Evolutionary conservation across 345 rosid species (phyloP).

Genomic region (Balakata baccata): DNA sequence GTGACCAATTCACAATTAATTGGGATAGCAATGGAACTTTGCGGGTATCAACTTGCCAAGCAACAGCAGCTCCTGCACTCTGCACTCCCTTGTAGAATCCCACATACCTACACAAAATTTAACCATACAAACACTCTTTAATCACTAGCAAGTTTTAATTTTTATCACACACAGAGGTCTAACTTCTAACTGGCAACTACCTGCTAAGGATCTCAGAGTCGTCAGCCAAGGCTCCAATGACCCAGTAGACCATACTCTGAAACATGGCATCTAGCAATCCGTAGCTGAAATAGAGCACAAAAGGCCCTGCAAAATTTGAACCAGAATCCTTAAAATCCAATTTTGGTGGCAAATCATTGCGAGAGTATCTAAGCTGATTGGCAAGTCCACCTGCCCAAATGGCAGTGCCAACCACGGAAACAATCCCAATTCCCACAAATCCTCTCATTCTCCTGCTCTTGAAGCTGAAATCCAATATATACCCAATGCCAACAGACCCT

Average conservation of each 20-base stretch:
- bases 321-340: conserved; percentile 78
- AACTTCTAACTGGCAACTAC: conserved; percentile 5
- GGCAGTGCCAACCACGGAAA: conserved; percentile 53
- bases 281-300: conserved; percentile 65
- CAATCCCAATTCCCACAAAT: conserved; percentile 58
- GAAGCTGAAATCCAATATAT: conserved; percentile 73
- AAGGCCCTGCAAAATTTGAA: conserved; percentile 59
- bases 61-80: conserved; percentile 92
- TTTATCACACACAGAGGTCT: no score
- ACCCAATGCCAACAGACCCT: conserved; percentile 71
- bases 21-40: conserved; percentile 58
- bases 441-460: conserved; percentile 66
- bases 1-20: conserved; percentile 72
- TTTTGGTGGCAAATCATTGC: conserved; percentile 29
- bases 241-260: conserved; percentile 88
- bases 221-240: conserved; percentile 85
- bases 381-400: conserved; percentile 90
- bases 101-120: conserved; percentile 47
- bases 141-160: background rate
- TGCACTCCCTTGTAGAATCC: conserved; percentile 96
- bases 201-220: conserved; percentile 87
- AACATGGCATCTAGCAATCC: conserved; percentile 90
- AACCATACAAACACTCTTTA: background rate
- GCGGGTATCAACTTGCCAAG: conserved; percentile 85
- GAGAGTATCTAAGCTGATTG: conserved; percentile 53